Conservation (phyloP, 2,329 filamentous ascomycete species). For the Ascochyta pisi region DNA sequence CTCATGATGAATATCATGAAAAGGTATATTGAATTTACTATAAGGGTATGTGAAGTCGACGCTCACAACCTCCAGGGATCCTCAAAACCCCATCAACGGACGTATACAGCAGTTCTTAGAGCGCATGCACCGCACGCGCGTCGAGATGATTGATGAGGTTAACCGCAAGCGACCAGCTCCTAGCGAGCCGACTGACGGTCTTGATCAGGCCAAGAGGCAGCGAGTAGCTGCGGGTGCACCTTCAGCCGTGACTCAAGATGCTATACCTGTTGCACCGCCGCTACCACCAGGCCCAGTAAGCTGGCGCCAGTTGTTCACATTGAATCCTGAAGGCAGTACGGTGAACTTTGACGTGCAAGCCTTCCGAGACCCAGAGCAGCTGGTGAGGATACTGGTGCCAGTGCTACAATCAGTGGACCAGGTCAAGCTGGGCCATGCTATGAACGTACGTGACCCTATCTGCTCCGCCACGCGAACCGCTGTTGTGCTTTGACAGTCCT, state of each 20-base stretch:
- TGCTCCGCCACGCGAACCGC: neutral
- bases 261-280: conserved; percentile 66
- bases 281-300: conserved; percentile 78
- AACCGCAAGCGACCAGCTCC: conserved; percentile 78
- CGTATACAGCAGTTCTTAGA: conserved; percentile 90
- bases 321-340: conserved; percentile 77
- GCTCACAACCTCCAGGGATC: conserved; percentile 64
- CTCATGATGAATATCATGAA: conserved; percentile 84
- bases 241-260: conserved; percentile 28
- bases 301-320: conserved; percentile 83
- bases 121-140: conserved; percentile 76
- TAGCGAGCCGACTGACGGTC: conserved; percentile 72
- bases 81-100: conserved; percentile 74
- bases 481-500: neutral
- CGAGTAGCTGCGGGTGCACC: conserved; percentile 65
- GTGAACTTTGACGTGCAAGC: conserved; percentile 83
- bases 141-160: conserved; percentile 80
- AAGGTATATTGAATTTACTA: conserved; percentile 60
- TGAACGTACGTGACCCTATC: conserved; percentile 64
- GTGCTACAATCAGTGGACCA: conserved; percentile 76
- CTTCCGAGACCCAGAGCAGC: conserved; percentile 72
- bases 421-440: conserved; percentile 72
- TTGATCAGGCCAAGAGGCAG: conserved; percentile 83
- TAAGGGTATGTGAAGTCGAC: conserved; percentile 2
- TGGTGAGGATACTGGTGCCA: conserved; percentile 81